Base-by-base conservation (phyloP, 1,284 basidiomycete genomes). In the Cystobasidium pallidum region DNA sequence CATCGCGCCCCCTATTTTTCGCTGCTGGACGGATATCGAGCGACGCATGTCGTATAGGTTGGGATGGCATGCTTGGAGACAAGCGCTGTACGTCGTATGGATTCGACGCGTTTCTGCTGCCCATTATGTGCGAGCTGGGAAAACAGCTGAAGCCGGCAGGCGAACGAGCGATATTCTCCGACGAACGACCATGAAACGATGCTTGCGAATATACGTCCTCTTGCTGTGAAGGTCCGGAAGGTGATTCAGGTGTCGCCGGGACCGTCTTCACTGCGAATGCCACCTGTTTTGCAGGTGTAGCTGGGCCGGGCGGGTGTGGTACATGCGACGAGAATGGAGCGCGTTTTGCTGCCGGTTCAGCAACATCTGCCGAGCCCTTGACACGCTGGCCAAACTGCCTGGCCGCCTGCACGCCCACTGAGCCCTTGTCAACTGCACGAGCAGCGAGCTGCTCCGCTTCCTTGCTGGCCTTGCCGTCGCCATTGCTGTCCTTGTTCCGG, bases 401-500 rank as follows among this genome's bases (percentile, higher is more conserved):
- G n/a, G 11, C 21, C 21, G 24, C 26, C 24, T 6, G 49, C 24
- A 24, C 24, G 21, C 24, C 24, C 21, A 28, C 21, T 8, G 21
- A 8, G 17, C 24, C 15, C 21, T 51, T 51, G 51, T 30, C 6
- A 36, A 26, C 21, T 36, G 7, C 64, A 39, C 26, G 4, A 55
- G 30, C 34, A 26, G 49, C 47, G 8, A 28, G 45, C 24, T 49
- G 24, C 24, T 66, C 28, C 6, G 6, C 59, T 11, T 45, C 24
- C 36, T 47, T 45, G 30, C 15, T 62, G 59, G 51, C 63, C 45
- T 52, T 65, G 32, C 28, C 26, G 39, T 32, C 52, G 7, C 43
- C 47, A n/a, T 32, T 45, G 39, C 26, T 65, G 7, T 65, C 63
- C 63, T 65, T 65, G 63, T 65, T 26, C 47, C 34, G 51, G 63